Conservation (phyloP, 371 early-diverging fungal species). For the Mycotypha africana region DNA sequence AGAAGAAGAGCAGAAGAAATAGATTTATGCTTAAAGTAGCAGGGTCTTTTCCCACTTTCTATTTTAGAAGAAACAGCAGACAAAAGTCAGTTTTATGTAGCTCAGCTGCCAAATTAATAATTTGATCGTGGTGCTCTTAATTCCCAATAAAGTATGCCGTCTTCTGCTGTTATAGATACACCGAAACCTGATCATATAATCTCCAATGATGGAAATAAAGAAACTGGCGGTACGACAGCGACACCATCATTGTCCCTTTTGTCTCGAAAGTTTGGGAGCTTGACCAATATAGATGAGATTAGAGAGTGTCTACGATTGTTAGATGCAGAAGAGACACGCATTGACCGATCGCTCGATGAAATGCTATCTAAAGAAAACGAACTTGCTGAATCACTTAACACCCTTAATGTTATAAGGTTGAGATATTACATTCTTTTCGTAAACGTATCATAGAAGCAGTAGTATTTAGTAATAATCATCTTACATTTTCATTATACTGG, state of each 20-base stretch:
- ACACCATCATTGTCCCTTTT: neutral
- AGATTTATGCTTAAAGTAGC: neutral
- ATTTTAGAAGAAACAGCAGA: too few relatives aligned
- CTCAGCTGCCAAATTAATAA: too few relatives aligned
- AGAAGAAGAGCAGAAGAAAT: slow-evolving; percentile 35
- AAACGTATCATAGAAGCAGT: too few relatives aligned
- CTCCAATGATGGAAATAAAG: neutral
- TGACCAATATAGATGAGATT: slow-evolving; percentile 64
- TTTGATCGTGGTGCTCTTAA: too few relatives aligned
- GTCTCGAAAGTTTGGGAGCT: slow-evolving; percentile 11
- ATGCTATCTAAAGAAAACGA: slow-evolving; percentile 35
- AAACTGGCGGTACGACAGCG: too few relatives aligned
- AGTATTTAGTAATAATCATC: neutral
- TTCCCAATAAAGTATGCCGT: neutral
- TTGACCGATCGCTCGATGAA: slow-evolving; percentile 59
- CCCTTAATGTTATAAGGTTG: slow-evolving; percentile 47
- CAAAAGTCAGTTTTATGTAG: too few relatives aligned
- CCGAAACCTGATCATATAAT: too few relatives aligned
- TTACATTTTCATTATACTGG: neutral
- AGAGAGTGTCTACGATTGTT: slow-evolving; percentile 57
- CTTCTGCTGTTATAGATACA: slow-evolving; percentile 3
- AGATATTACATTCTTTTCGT: too few relatives aligned
- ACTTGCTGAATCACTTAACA: slow-evolving; percentile 18
- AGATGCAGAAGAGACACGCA: slow-evolving; percentile 61
- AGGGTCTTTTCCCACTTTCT: too few relatives aligned